phyloP scores from a whole-genome alignment of 805 yeast genomes.

The Starmerella apicola region DNA sequence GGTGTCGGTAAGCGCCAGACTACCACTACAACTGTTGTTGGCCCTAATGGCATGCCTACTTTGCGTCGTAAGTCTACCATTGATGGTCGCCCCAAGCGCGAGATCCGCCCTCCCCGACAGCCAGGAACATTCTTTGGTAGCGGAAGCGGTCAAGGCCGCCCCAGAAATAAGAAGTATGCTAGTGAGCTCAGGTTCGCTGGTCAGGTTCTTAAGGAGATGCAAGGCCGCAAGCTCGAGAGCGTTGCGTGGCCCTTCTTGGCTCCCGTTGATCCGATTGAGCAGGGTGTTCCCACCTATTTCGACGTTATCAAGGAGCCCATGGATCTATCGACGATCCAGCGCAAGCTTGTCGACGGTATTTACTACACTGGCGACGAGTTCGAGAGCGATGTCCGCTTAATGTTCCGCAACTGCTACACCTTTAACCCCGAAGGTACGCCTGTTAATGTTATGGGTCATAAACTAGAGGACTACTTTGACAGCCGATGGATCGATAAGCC shows the following conservation, averaged over 20 bases:
- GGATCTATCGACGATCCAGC: slow-evolving; percentile 80
- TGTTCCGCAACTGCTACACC: slow-evolving; percentile 76
- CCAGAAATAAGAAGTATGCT: slow-evolving; percentile 72
- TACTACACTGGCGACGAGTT: slow-evolving; percentile 84
- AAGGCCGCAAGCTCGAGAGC: slow-evolving; percentile 68
- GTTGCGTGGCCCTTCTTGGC: slow-evolving; percentile 81
- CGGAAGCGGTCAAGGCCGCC: slow-evolving; percentile 41
- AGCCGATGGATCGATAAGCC: slow-evolving; percentile 84
- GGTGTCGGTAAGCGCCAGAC: slow-evolving; percentile 14
- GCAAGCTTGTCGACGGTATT: slow-evolving; percentile 70
- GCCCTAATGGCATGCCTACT: slow-evolving; percentile 38
- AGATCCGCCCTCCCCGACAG: slow-evolving; percentile 90
- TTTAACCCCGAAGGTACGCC: slow-evolving; percentile 97
- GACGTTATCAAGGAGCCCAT: slow-evolving; percentile 84
- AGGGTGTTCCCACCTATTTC: slow-evolving; percentile 80
- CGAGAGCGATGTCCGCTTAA: slow-evolving; percentile 66
- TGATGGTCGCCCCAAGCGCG: slow-evolving; percentile 85
- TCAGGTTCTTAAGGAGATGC: slow-evolving; percentile 68
- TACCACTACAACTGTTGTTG: slow-evolving; percentile 15
- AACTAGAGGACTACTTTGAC: slow-evolving; percentile 74
- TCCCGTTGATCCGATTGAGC: slow-evolving; percentile 92
- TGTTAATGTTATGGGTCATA: slow-evolving; percentile 89
- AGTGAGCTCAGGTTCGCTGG: slow-evolving; percentile 81
- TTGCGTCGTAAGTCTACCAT: slow-evolving; percentile 57
- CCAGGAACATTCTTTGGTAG: slow-evolving; percentile 80